Conservation (phyloP, 495 filamentous ascomycete species). For the Neurospora sp. region DNA sequence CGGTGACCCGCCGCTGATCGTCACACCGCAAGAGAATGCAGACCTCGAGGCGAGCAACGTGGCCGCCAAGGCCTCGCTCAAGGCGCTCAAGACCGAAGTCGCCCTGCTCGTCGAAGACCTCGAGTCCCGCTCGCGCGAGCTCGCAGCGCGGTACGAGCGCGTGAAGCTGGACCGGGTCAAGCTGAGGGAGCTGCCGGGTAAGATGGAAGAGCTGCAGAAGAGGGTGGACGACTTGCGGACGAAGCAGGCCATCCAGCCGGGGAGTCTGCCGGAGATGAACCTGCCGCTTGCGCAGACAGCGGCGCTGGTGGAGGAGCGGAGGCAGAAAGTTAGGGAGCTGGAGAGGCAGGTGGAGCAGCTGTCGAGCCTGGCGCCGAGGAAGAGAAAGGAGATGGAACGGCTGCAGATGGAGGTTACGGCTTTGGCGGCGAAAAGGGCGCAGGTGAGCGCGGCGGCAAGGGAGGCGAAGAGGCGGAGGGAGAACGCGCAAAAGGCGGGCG, state of each 20-base stretch:
- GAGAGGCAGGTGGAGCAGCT: constrained; percentile 59
- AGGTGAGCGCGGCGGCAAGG: constrained; percentile 55
- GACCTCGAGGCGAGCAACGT: constrained; percentile 63
- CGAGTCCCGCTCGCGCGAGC: constrained; percentile 53
- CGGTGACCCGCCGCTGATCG: constrained; percentile 75
- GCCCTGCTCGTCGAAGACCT: constrained; percentile 60
- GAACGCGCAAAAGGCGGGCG: constrained; percentile 34
- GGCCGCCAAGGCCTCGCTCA: constrained; percentile 63
- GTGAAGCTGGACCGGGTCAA: constrained; percentile 51
- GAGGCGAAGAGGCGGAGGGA: constrained; percentile 76
- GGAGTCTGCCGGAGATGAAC: constrained; percentile 28
- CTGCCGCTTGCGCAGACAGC: constrained; percentile 52
- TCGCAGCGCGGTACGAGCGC: constrained; percentile 49
- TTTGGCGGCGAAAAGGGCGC: constrained; percentile 60
- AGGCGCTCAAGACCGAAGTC: constrained; percentile 70
- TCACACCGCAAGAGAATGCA: constrained; percentile 71
- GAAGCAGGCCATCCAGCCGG: constrained; percentile 12
- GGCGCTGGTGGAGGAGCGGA: constrained; percentile 45
- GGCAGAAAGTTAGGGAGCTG: constrained; percentile 52
- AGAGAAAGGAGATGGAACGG: constrained; percentile 60
- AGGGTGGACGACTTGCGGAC: constrained; percentile 45
- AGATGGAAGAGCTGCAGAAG: constrained; percentile 51
- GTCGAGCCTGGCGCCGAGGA: constrained; percentile 54
- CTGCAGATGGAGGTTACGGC: constrained; percentile 60
- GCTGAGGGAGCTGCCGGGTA: constrained; percentile 50